These are phyloP conservation scores for Solanum acaule DNA, from an alignment of 257 asterid genomes.

Conservation along the genomic window DNA sequence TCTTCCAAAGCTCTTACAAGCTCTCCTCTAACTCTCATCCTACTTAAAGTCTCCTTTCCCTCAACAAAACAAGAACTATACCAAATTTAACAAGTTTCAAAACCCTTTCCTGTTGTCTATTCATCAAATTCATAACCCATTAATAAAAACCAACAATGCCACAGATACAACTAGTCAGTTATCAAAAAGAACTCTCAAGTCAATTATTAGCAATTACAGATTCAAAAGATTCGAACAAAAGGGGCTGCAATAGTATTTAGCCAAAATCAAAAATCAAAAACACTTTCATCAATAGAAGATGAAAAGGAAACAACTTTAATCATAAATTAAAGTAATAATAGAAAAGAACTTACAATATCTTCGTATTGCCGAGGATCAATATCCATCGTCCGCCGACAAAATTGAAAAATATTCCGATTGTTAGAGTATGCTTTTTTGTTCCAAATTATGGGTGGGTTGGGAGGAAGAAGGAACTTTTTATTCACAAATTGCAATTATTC, in stretches of 20 bases:
- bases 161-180: not conserved
- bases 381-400: conserved; percentile 22
- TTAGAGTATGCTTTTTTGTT: not conserved
- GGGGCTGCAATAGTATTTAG: not conserved
- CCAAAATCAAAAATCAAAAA: not conserved
- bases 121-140: not conserved
- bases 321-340: not conserved
- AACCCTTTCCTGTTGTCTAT: not conserved
- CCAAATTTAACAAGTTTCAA: not conserved
- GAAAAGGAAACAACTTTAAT: not conserved
- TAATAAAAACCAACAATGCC: not conserved
- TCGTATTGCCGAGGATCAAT: conserved; percentile 36
- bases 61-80: not conserved
- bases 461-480: not conserved
- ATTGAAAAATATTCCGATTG: not conserved
- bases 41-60: not conserved
- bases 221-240: not conserved
- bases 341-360: conserved; percentile 12
- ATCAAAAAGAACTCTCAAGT: not conserved
- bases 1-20: too few relatives aligned
- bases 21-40: not conserved
- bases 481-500: not conserved
- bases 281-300: not conserved
- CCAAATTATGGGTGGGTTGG: not conserved
- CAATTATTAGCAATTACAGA: not conserved